These are phyloP conservation scores for Exophiala calicioides DNA, from an alignment of 2,329 filamentous ascomycete species.

Conservation along the genomic window DNA sequence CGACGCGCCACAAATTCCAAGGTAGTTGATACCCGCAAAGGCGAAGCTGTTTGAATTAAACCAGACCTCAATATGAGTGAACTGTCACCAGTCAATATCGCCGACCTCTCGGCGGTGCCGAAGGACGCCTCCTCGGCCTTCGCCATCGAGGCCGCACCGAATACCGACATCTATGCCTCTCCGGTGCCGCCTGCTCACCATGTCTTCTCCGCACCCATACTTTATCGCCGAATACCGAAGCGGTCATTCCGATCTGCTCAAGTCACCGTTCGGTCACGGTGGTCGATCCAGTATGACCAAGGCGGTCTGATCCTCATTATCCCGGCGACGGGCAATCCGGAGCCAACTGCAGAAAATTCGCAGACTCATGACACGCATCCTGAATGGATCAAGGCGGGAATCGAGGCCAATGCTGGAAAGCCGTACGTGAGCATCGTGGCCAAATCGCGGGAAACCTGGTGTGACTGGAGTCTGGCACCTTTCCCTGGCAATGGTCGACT, in stretches of 20 bases:
- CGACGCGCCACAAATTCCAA: too few species aligned
- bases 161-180: neutral
- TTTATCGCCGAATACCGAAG: neutral
- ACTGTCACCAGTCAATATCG: too few species aligned
- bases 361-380: neutral
- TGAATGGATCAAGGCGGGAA: neutral
- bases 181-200: neutral
- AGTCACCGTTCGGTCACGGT: neutral
- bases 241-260: neutral
- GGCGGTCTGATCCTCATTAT: slow-evolving; percentile 3
- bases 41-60: too few species aligned
- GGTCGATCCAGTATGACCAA: slow-evolving; percentile 6
- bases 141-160: neutral
- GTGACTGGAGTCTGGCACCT: neutral
- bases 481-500: neutral
- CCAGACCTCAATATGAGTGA: too few species aligned
- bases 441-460: neutral
- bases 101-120: neutral
- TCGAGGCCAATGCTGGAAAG: neutral
- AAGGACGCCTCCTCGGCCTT: neutral
- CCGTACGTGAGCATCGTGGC: neutral
- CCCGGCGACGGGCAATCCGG: neutral
- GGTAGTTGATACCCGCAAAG: too few species aligned
- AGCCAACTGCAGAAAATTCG: neutral
- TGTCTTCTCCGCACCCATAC: neutral